Evolutionary conservation across 352 stramenopile species (phyloP).

Genomic region (Globisporangium irregulare): DNA sequence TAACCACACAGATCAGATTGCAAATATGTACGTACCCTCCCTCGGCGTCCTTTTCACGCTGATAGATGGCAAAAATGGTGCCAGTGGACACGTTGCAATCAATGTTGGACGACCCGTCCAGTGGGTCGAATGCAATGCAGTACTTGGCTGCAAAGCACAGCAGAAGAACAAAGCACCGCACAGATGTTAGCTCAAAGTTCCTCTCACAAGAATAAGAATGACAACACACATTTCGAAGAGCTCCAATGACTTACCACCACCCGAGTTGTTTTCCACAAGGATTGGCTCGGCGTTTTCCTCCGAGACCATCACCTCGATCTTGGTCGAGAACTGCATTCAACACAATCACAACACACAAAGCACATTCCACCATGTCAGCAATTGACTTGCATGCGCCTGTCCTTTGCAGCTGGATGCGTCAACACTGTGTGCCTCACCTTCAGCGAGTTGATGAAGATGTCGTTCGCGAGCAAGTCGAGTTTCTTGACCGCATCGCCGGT

Average conservation of each 20-base stretch:
- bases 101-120: conserved; percentile 99
- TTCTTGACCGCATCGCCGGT: conserved; percentile 99
- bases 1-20: background rate
- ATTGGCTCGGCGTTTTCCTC: conserved; percentile 98
- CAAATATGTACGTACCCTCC: conserved; percentile 31
- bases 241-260: conserved; percentile 30
- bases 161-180: background rate
- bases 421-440: conserved; percentile 28
- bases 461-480: conserved; percentile 98
- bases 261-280: conserved; percentile 74
- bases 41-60: conserved; percentile 58
- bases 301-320: conserved; percentile 97
- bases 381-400: background rate
- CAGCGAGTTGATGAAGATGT: conserved; percentile 98
- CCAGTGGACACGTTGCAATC: conserved; percentile 99
- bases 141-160: conserved; percentile 79
- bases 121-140: conserved; percentile 98
- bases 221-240: background rate
- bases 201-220: background rate
- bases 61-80: conserved; percentile 99
- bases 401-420: background rate
- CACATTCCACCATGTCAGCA: background rate
- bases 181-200: background rate
- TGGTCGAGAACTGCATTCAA: conserved; percentile 86
- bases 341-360: background rate